Evolutionary conservation across 1,284 basidiomycete genomes (phyloP).

Genomic region (Earliella scabrosa): DNA sequence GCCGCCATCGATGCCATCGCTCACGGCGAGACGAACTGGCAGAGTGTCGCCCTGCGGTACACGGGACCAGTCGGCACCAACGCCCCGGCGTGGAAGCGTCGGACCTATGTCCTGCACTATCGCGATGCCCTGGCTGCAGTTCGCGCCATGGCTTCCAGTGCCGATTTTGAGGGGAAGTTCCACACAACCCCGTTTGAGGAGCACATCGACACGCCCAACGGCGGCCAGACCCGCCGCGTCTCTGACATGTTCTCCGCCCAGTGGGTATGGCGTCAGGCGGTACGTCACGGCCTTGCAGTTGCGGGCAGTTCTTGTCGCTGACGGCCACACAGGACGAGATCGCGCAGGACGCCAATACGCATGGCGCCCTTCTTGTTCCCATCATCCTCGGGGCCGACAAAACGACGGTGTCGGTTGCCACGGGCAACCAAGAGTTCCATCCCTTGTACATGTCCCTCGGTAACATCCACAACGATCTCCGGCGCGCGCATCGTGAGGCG

Average conservation of each 20-base stretch:
- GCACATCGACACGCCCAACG: too few species aligned
- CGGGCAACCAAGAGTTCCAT: conserved; percentile 26
- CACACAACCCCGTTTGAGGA: too few species aligned
- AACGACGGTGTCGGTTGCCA: conserved; percentile 27
- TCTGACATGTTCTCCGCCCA: conserved; percentile 25
- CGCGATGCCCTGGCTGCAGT: not conserved
- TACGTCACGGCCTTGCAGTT: conserved; percentile 4
- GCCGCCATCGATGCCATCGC: conserved; percentile 5
- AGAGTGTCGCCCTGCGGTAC: conserved; percentile 8
- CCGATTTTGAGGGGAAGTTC: too few species aligned
- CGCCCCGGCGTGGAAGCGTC: conserved; percentile 21
- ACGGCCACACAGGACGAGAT: conserved; percentile 9
- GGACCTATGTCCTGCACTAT: conserved; percentile 18
- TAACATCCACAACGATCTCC: conserved; percentile 21
- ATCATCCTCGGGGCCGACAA: conserved; percentile 26
- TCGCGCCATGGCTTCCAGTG: not conserved
- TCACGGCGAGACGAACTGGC: conserved; percentile 17
- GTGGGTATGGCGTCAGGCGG: conserved; percentile 27
- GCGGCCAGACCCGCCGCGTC: too few species aligned
- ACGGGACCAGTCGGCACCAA: conserved; percentile 5
- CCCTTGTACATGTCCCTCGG: conserved; percentile 26
- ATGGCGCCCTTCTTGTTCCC: conserved; percentile 21
- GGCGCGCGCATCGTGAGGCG: conserved; percentile 20
- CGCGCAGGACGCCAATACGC: conserved; percentile 1
- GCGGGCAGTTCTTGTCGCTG: not conserved